phyloP scores from a whole-genome alignment of 2,329 filamentous ascomycete genomes.

The Colletotrichum camelliae region DNA sequence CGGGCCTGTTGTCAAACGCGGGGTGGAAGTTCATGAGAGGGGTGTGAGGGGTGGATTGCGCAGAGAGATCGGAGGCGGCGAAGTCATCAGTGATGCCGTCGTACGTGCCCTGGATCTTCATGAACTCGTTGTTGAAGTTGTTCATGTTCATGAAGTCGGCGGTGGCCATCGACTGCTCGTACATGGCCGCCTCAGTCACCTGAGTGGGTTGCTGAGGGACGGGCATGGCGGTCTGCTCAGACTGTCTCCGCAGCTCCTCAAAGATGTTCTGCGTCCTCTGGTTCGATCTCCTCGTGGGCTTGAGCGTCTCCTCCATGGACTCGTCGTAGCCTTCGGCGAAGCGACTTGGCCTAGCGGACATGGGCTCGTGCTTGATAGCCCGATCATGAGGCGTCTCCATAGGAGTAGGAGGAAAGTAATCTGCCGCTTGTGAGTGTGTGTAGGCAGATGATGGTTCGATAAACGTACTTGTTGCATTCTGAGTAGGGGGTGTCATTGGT shows the following conservation, averaged over 20 bases:
- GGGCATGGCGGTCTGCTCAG: slow-evolving; percentile 48
- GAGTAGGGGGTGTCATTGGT: slow-evolving; percentile 67
- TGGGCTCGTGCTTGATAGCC: slow-evolving; percentile 44
- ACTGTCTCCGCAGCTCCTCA: slow-evolving; percentile 62
- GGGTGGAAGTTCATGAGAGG: slow-evolving; percentile 50
- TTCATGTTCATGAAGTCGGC: slow-evolving; percentile 63
- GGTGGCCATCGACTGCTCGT: slow-evolving; percentile 57
- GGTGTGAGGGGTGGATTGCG: slow-evolving; percentile 58
- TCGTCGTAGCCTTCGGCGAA: slow-evolving; percentile 68
- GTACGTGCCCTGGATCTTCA: slow-evolving; percentile 41
- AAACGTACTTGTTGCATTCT: slow-evolving; percentile 63
- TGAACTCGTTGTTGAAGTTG: slow-evolving; percentile 49
- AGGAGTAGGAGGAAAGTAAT: slow-evolving; percentile 71
- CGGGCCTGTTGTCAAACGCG: slow-evolving; percentile 49
- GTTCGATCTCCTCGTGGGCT: slow-evolving; percentile 53
- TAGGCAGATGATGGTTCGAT: too few species aligned
- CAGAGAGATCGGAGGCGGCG: slow-evolving; percentile 52
- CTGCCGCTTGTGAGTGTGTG: slow-evolving; percentile 41
- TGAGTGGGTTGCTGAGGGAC: slow-evolving; percentile 31
- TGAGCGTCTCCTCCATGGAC: slow-evolving; percentile 71
- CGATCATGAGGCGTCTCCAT: slow-evolving; percentile 65
- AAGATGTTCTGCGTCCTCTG: slow-evolving; percentile 58
- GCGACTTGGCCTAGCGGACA: slow-evolving; percentile 42
- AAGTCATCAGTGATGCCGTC: slow-evolving; percentile 38
- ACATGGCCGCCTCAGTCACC: slow-evolving; percentile 42